Conservation (phyloP, 805 yeast species). For the Metschnikowia matae region DNA sequence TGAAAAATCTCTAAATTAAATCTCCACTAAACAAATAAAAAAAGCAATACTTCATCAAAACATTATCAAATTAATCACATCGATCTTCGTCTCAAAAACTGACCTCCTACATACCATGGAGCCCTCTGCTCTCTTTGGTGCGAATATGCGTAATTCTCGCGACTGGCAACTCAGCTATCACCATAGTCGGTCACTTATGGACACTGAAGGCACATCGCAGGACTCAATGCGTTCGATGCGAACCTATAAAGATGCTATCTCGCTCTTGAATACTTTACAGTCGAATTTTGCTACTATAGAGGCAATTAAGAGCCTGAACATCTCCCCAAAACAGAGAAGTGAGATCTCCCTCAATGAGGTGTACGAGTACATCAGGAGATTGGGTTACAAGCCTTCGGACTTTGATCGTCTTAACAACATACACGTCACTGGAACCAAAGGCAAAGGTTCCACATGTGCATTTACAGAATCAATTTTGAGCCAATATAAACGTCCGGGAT, state of each 20-base stretch:
- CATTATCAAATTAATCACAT: not conserved
- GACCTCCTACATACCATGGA: not conserved
- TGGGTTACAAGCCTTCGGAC: constrained; percentile 50
- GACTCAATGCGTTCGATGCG: constrained; percentile 20
- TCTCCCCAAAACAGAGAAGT: constrained; percentile 45
- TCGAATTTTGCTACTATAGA: constrained; percentile 89
- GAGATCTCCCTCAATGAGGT: constrained; percentile 79
- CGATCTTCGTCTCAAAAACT: not conserved
- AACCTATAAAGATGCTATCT: constrained; percentile 65
- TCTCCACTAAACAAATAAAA: too few species aligned
- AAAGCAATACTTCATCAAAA: too few species aligned
- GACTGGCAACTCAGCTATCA: not conserved
- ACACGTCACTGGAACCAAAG: constrained; percentile 97
- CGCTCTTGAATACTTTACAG: constrained; percentile 79
- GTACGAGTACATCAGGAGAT: constrained; percentile 40
- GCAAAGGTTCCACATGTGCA: constrained; percentile 97
- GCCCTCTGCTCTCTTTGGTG: not conserved
- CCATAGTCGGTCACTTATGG: not conserved
- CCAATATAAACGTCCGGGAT: constrained; percentile 46
- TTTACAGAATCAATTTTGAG: constrained; percentile 76
- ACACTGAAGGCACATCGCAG: constrained; percentile 2
- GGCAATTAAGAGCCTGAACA: constrained; percentile 66
- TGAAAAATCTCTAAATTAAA: too few species aligned
- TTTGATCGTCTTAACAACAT: constrained; percentile 72
- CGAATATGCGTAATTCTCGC: not conserved